A percentile compares a stretch with the other conserved stretches of the same genome.
Conservation (phyloP, 495 filamentous ascomycete species). For the Filosporella fistucella region DNA sequence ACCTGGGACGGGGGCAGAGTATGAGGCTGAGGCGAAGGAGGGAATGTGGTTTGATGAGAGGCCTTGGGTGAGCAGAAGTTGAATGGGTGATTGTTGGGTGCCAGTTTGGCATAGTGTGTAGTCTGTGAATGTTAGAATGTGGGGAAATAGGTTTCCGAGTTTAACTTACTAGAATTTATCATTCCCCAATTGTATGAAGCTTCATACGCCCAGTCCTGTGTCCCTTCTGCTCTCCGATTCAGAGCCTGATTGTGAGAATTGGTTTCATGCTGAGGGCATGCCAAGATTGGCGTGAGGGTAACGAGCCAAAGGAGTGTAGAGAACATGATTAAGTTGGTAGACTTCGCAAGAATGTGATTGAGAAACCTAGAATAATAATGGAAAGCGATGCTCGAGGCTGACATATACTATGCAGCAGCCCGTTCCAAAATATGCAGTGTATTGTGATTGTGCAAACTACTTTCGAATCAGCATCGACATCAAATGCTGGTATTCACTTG, state of each 20-base stretch:
- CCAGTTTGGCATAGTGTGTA: conserved; percentile 29
- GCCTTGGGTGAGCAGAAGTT: conserved; percentile 21
- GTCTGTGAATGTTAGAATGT: conserved; percentile 4
- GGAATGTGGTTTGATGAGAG: conserved; percentile 23
- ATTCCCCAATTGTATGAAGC: conserved; percentile 20
- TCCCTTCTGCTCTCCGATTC: conserved; percentile 1
- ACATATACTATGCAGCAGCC: too few relatives aligned
- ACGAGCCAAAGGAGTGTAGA: background rate
- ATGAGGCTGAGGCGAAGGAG: conserved; percentile 14
- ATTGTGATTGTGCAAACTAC: too few relatives aligned
- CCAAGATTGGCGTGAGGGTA: background rate
- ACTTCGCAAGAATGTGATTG: too few relatives aligned
- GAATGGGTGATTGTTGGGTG: conserved; percentile 27
- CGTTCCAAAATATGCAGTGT: too few relatives aligned
- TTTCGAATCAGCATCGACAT: too few relatives aligned
- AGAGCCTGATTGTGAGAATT: background rate
- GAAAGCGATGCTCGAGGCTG: too few relatives aligned
- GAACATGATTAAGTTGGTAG: too few relatives aligned
- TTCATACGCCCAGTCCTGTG: conserved; percentile 16
- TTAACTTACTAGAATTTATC: conserved; percentile 13
- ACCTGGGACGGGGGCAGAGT: conserved; percentile 12
- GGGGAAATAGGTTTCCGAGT: background rate
- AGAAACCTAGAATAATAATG: too few relatives aligned
- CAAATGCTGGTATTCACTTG: too few relatives aligned
- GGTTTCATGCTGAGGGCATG: conserved; percentile 14